Base-by-base conservation (phyloP, 345 rosid genomes). In the Camelina neglecta region DNA sequence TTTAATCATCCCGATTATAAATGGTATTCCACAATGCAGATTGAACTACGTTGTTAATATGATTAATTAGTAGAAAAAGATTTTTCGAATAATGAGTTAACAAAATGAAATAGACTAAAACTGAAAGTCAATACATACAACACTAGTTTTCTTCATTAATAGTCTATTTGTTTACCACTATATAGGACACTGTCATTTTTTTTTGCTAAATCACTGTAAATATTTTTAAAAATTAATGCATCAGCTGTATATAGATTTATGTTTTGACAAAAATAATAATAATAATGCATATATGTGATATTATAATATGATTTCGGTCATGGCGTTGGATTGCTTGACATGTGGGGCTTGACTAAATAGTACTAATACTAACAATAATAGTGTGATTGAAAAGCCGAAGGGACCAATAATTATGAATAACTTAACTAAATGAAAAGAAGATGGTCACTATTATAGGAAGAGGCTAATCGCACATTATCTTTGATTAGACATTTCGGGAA, bases 381-480 rank as follows among this genome's bases (percentile, higher is more conserved):
- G 5, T 31, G 54, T 54, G 15, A 64, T 67, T 38, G 29, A 24
- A 69, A 67, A 26, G 65, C 15, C 21, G 13, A 57, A 54, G 10
- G 10, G 51, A 62, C 29, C 65, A 36, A 69, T 54, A 62, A 16
- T 68, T 60, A 41, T 67, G 53, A n/a, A 13, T 65, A 21, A 75
- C 79, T 65, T 67, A 29, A 67, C 62, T 26, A 75, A 75, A 29
- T 48, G 35, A 58, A 66, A 66, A 58, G 44, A 48, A 24, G 45
- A 67, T 31, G 9, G 31, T 76, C 69, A 69, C 48, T 76, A 12
- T 45, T 61, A 33, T 69, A 53, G 39, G 80, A 76, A 62, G 65
- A 69, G 71, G 23, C 53, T 69, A 69, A 69, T 76, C 75, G 69
- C 69, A 61, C 41, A 54, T 76, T 76, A 55, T 62, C 64, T 69